A percentile compares a stretch with the other conserved stretches of the same genome.
Evolutionary conservation across 805 yeast species (phyloP).

Genomic region (Pichia nanzhaoensis): DNA sequence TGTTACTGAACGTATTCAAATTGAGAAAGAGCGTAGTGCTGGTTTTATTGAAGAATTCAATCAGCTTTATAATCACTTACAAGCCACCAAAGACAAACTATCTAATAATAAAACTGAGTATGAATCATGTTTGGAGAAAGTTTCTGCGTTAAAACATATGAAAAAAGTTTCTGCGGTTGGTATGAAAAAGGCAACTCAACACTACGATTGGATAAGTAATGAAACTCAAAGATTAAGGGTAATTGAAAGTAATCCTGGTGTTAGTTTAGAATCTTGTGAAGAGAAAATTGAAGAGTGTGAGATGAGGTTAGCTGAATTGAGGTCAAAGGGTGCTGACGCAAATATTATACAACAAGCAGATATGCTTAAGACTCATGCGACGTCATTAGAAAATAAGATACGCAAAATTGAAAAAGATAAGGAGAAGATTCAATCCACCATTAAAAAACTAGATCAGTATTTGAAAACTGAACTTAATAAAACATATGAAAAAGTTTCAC

Average conservation of each 20-base stretch:
- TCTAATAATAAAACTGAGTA: constrained; percentile 41
- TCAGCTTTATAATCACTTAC: constrained; percentile 43
- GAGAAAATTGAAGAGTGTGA: constrained; percentile 49
- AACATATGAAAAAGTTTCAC: constrained; percentile 82
- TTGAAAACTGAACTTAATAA: constrained; percentile 74
- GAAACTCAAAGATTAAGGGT: constrained; percentile 48
- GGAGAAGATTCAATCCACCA: constrained; percentile 81
- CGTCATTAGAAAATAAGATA: constrained; percentile 69
- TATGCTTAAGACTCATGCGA: constrained; percentile 82
- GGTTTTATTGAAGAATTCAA: constrained; percentile 74
- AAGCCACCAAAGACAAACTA: constrained; percentile 43
- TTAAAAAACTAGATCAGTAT: constrained; percentile 74
- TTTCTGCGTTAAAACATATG: constrained; percentile 31
- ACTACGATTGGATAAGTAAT: constrained; percentile 71
- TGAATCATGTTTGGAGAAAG: constrained; percentile 29
- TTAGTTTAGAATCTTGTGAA: constrained; percentile 57
- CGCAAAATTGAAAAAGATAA: constrained; percentile 85
- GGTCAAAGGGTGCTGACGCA: constrained; percentile 66
- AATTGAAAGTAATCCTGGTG: constrained; percentile 54
- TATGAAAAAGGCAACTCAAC: constrained; percentile 34
- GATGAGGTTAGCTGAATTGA: constrained; percentile 61
- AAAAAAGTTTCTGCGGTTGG: constrained; percentile 1
- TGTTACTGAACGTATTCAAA: constrained; percentile 35
- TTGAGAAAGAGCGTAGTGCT: constrained; percentile 50
- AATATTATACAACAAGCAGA: constrained; percentile 90